Evolutionary conservation across 495 filamentous ascomycete genomes (phyloP).

Genomic region (Sporormia fimetaria): DNA sequence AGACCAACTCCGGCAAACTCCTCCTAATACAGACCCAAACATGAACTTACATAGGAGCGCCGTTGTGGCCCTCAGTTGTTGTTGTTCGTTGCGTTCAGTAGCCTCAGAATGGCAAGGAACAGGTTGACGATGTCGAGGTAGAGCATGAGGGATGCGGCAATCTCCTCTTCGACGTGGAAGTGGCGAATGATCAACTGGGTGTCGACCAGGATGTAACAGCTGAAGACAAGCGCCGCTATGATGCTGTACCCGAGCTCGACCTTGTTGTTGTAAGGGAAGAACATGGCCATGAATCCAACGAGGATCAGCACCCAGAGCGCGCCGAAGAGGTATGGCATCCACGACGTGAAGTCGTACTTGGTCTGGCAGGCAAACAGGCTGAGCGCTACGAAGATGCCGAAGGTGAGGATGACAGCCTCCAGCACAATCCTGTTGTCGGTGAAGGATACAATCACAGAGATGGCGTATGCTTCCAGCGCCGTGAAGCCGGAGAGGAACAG

Average conservation of each 20-base stretch:
- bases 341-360: conserved; percentile 94
- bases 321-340: conserved; percentile 93
- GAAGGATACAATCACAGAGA: conserved; percentile 83
- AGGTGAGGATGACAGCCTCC: conserved; percentile 79
- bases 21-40: too few relatives aligned
- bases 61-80: too few relatives aligned
- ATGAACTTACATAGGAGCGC: too few relatives aligned
- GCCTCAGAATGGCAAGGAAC: conserved; percentile 84
- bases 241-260: conserved; percentile 76
- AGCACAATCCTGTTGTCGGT: conserved; percentile 73
- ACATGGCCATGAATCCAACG: conserved; percentile 80
- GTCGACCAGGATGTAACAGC: conserved; percentile 86
- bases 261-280: conserved; percentile 68
- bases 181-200: conserved; percentile 91
- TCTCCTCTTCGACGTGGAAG: conserved; percentile 98
- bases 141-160: conserved; percentile 86
- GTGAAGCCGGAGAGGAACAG: conserved; percentile 90
- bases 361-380: conserved; percentile 94
- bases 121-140: conserved; percentile 96
- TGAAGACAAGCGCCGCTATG: conserved; percentile 75
- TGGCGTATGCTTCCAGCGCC: conserved; percentile 80
- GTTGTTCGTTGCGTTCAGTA: conserved; percentile 78
- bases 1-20: too few relatives aligned
- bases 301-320: conserved; percentile 79
- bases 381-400: conserved; percentile 84